Base-by-base conservation (phyloP, 1,284 basidiomycete genomes). In the Athelia sp. region DNA sequence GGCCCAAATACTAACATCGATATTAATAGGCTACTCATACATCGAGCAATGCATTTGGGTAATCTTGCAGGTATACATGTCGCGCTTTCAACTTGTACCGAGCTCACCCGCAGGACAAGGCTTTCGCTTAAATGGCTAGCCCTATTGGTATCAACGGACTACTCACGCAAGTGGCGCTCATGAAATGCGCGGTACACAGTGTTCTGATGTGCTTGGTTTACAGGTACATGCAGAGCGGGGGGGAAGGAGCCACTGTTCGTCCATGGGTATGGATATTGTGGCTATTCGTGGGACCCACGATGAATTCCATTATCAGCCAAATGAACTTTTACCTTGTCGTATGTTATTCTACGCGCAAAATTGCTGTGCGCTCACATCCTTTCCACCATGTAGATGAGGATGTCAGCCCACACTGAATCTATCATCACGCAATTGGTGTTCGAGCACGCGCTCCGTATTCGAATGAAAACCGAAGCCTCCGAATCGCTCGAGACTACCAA, bases 391-490 rank as follows among this genome's bases (percentile, higher is more conserved):
- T 40, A 57, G 48, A 69, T 52, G 22, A 51, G 51, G 8, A 46
- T 29, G 6, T 50, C 69, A 18, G 69, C 71, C 11, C 64, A 66
- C 23, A 50, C 53, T 24, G 71, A 74, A 53, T 62, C 64, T 3
- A 58, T 74, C 43, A 55, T 74, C 21, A 72, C 70, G 3, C 70
- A 73, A 50, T 56, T 73, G 0, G 52, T 74, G 1, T 71, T 73
- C 54, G 66, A 70, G 43, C 72, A 74, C 46, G 61, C 72, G 3
- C 59, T 74, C 3, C 59, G 71, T 24, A 62, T 73, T n/a, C 59
- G 70, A 26, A 69, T 73, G 67, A 48, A 15, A 26, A 45, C n/a
- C 11, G 44, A 19, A 23, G 19, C 17, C 23, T 21, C 8, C 24
- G 15, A 15, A 21, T 29, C 26, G 13, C 26, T 13, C 26, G 48